Conservation (phyloP, 768 basidiomycete genomes). For the Leccinum rimulosum region DNA sequence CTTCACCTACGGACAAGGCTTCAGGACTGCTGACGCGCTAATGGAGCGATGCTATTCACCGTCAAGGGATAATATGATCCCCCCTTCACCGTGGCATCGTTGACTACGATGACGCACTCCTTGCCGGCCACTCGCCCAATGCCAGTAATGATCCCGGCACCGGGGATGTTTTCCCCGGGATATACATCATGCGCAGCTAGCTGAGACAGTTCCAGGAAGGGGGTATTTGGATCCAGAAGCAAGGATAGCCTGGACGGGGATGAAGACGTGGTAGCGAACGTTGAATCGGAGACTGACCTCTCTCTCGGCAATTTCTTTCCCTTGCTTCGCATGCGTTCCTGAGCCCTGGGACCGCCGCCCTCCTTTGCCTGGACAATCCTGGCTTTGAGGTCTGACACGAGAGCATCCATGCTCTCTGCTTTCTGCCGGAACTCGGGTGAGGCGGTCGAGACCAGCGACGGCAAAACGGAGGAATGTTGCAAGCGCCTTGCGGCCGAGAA, state of each 20-base stretch:
- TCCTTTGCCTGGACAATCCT: slow-evolving; percentile 57
- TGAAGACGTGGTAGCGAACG: slow-evolving; percentile 1
- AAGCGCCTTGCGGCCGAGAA: slow-evolving; percentile 23
- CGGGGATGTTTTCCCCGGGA: slow-evolving; percentile 69
- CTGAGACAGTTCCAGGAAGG: slow-evolving; percentile 85
- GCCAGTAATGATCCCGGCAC: slow-evolving; percentile 89
- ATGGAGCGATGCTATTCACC: slow-evolving; percentile 35
- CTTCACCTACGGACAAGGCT: slow-evolving; percentile 59
- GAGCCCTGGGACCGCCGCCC: slow-evolving; percentile 76
- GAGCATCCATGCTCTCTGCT: slow-evolving; percentile 63
- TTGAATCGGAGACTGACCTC: slow-evolving; percentile 45
- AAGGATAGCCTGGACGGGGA: slow-evolving; percentile 52
- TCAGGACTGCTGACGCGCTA: neutral
- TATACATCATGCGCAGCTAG: slow-evolving; percentile 90
- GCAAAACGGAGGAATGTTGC: slow-evolving; percentile 74
- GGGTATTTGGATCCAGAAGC: slow-evolving; percentile 81
- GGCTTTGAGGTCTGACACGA: slow-evolving; percentile 62
- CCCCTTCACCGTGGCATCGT: slow-evolving; percentile 92
- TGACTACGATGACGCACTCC: slow-evolving; percentile 89
- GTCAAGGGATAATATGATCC: slow-evolving; percentile 91
- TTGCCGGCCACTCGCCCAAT: slow-evolving; percentile 73
- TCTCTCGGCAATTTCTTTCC: slow-evolving; percentile 85
- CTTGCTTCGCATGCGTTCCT: slow-evolving; percentile 68
- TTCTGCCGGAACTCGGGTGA: slow-evolving; percentile 72
- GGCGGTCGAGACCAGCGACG: slow-evolving; percentile 64